Conservation (phyloP, 805 yeast genomes). For the Saturnispora serradocipensis region DNA sequence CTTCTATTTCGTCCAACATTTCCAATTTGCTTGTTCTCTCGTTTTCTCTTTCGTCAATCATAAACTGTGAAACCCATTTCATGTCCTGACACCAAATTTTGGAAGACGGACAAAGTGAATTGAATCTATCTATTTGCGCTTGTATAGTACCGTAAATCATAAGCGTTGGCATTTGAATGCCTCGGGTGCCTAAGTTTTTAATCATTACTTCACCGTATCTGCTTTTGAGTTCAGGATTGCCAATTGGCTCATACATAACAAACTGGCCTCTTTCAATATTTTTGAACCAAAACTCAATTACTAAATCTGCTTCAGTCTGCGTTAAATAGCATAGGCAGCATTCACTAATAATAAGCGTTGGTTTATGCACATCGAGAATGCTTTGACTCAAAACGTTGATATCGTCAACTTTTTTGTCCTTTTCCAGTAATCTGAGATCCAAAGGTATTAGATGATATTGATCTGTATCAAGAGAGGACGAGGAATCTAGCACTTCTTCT, state of each 20-base stretch:
- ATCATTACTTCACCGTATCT: constrained; percentile 61
- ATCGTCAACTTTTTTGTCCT: not conserved
- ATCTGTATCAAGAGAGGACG: constrained; percentile 5
- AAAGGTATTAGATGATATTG: constrained; percentile 44
- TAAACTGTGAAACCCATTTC: constrained; percentile 29
- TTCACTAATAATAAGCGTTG: constrained; percentile 61
- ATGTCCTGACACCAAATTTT: constrained; percentile 36
- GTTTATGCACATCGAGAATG: constrained; percentile 25
- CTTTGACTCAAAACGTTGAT: not conserved
- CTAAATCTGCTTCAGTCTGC: constrained; percentile 37
- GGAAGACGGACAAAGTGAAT: constrained; percentile 19
- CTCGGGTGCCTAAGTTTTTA: constrained; percentile 48
- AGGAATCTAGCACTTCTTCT: constrained; percentile 8
- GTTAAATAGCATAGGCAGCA: constrained; percentile 68
- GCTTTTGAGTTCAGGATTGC: constrained; percentile 26
- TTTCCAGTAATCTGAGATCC: constrained; percentile 40
- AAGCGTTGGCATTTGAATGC: constrained; percentile 53
- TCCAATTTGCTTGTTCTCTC: constrained; percentile 45
- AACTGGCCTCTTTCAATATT: constrained; percentile 24
- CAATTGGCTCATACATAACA: constrained; percentile 63
- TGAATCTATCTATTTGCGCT: constrained; percentile 32
- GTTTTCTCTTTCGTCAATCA: constrained; percentile 37
- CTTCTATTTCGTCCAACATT: constrained; percentile 69
- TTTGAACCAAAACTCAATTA: constrained; percentile 35
- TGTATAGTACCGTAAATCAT: constrained; percentile 39